phyloP scores from a whole-genome alignment of 1,284 basidiomycete genomes.

The Ganoderma boninense region DNA sequence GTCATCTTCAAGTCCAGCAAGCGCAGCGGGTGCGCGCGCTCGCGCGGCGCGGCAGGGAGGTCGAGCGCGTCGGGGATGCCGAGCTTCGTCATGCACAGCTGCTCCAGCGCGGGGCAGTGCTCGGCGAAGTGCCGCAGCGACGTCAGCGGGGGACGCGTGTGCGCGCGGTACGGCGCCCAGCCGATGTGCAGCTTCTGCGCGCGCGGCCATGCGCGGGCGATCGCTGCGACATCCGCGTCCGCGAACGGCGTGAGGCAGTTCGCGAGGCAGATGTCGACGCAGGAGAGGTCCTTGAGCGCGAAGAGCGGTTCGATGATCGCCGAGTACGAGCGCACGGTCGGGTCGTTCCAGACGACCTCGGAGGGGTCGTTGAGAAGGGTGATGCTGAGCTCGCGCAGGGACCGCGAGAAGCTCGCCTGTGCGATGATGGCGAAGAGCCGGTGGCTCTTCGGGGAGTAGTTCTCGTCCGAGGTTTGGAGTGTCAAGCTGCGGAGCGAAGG shows the following conservation, averaged over 20 bases:
- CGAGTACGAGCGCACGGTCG: neutral
- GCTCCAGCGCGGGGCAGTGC: conserved; percentile 22
- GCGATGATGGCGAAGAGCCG: conserved; percentile 11
- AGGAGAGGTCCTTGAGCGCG: conserved; percentile 15
- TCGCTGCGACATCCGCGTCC: conserved; percentile 19
- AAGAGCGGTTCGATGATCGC: conserved; percentile 17
- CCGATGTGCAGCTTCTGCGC: conserved; percentile 13
- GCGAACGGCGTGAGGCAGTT: neutral
- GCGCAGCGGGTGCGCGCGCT: conserved; percentile 15
- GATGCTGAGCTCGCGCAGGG: conserved; percentile 18
- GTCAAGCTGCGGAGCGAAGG: conserved; percentile 13
- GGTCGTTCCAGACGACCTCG: neutral
- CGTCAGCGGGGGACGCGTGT: conserved; percentile 16
- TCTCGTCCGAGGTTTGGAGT: conserved; percentile 9
- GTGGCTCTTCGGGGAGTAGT: conserved; percentile 4
- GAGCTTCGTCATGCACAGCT: conserved; percentile 22
- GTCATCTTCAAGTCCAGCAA: conserved; percentile 21
- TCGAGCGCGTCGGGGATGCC: conserved; percentile 12
- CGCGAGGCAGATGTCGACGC: conserved; percentile 16
- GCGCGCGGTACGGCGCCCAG: conserved; percentile 12
- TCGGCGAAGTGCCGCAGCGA: conserved; percentile 22
- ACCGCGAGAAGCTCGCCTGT: conserved; percentile 10
- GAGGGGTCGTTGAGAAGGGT: neutral
- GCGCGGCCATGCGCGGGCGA: conserved; percentile 26
- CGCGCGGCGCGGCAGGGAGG: neutral